These are phyloP conservation scores for Wickerhamiella musiphila DNA, from an alignment of 805 yeast genomes.

Conservation along the genomic window DNA sequence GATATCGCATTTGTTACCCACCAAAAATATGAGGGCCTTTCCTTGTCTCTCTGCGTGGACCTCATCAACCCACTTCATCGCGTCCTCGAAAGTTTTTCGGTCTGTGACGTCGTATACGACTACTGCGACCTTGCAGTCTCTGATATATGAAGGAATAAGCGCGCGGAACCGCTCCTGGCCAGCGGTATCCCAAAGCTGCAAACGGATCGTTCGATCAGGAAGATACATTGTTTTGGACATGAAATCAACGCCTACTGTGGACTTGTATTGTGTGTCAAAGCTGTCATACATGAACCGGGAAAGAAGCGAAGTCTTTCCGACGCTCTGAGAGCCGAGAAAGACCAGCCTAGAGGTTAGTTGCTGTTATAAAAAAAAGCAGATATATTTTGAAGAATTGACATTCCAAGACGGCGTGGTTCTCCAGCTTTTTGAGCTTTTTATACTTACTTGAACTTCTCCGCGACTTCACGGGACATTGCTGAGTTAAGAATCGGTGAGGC, in stretches of 20 bases:
- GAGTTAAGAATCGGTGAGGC: constrained; percentile 2
- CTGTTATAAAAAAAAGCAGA: no score
- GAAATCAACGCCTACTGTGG: constrained; percentile 94
- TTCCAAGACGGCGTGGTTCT: no score
- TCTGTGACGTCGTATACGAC: constrained; percentile 88
- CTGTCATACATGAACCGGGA: constrained; percentile 98
- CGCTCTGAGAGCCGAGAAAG: constrained; percentile 93
- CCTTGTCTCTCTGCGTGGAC: constrained; percentile 83
- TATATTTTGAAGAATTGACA: no score
- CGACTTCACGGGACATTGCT: constrained; percentile 12
- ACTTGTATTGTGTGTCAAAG: constrained; percentile 84
- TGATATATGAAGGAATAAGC: constrained; percentile 82
- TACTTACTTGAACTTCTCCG: constrained; percentile 25
- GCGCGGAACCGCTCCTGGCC: constrained; percentile 95
- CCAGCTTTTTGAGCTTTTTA: background rate
- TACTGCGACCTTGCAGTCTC: constrained; percentile 95
- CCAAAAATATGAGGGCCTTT: constrained; percentile 75
- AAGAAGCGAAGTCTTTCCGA: constrained; percentile 88
- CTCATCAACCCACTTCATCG: constrained; percentile 86
- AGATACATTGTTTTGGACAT: constrained; percentile 87
- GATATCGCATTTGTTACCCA: constrained; percentile 85
- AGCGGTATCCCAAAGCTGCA: constrained; percentile 96
- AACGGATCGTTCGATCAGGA: constrained; percentile 85
- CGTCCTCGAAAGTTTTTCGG: constrained; percentile 60
- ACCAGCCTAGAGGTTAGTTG: constrained; percentile 67